Evolutionary conservation across 139 green algal genomes (phyloP), one percentile per base, ranked within the genome.

Genomic region (Limnomonas spitsbergensis): DNA sequence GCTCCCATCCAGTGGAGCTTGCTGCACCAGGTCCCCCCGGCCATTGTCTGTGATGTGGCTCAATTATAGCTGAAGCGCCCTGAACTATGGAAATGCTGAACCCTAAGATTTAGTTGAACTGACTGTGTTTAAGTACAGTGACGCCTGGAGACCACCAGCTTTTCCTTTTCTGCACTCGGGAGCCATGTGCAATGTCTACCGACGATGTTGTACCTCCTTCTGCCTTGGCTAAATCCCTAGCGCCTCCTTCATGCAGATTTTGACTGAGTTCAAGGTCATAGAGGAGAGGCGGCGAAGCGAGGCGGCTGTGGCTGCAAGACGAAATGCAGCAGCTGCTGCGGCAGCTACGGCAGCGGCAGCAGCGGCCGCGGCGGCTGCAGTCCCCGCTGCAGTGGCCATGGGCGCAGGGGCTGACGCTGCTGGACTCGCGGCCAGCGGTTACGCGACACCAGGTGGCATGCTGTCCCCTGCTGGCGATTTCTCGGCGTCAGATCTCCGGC

Each of bases 211-310:
- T n/a, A n/a, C n/a, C n/a, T n/a, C n/a, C n/a, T n/a, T n/a, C n/a
- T n/a, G n/a, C n/a, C n/a, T n/a, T n/a, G n/a, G n/a, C n/a, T n/a
- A n/a, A n/a, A n/a, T n/a, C n/a, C n/a, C n/a, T n/a, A n/a, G n/a
- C 20, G 14, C 29, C 9, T 70, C 56, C 56, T 4, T 35, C 24
- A 4, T 36, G n/a, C 56, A 70, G 56, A 36, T 70, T 20, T 14
- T 70, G 27, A 32, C 56, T 24, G 56, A 70, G 7, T 74, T 14
- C 36, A 53, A 74, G 20, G 61, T 42, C 4, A 90, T 93, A 9
- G 87, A 94, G 81, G 80, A 82, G 29, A 85, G 80, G 47, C 78
- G 88, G 3, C 88, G 85, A 61, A 80, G 80, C 29, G 88, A 93
- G 66, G 84, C 80, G 4, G 61, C 61, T 39, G 61, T 20, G 7